A percentile compares a stretch with the other conserved stretches of the same genome.
phyloP scores from a whole-genome alignment of 306 rosid species.

The Fragaria nilgerrensis region DNA sequence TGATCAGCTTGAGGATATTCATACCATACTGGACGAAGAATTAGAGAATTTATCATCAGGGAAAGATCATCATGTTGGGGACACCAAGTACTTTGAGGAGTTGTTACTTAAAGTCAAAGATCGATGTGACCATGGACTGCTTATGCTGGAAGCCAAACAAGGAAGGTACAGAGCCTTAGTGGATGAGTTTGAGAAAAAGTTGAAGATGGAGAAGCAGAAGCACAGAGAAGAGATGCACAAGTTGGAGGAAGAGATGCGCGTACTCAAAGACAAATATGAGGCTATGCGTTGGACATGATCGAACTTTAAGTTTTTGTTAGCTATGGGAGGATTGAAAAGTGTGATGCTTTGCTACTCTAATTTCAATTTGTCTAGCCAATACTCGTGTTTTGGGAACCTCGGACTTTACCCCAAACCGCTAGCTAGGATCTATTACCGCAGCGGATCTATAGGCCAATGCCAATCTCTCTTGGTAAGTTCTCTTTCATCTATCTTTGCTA shows the following conservation, averaged over 20 bases:
- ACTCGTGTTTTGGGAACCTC: too few relatives aligned
- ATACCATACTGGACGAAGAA: not conserved
- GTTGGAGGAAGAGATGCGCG: not conserved
- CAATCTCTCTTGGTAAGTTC: too few relatives aligned
- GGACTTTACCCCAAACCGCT: too few relatives aligned
- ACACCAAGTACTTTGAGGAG: not conserved
- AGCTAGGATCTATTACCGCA: too few relatives aligned
- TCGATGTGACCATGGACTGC: constrained; percentile 17
- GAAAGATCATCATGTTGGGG: not conserved
- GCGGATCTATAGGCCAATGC: too few relatives aligned
- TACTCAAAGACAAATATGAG: not conserved
- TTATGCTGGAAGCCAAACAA: not conserved
- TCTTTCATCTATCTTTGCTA: too few relatives aligned
- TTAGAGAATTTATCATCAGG: not conserved
- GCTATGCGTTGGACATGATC: not conserved
- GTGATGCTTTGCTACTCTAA: too few relatives aligned
- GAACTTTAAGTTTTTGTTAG: not conserved
- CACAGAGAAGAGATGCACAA: constrained; percentile 3
- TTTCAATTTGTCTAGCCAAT: too few relatives aligned
- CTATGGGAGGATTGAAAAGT: too few relatives aligned
- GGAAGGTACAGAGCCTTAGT: not conserved
- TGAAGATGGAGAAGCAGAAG: constrained; percentile 1
- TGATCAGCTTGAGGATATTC: constrained; percentile 1
- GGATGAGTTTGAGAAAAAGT: constrained; percentile 1
- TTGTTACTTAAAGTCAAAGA: not conserved